These are phyloP conservation scores for Letharia columbiana DNA, from an alignment of 495 filamentous ascomycete genomes.

Conservation along the genomic window DNA sequence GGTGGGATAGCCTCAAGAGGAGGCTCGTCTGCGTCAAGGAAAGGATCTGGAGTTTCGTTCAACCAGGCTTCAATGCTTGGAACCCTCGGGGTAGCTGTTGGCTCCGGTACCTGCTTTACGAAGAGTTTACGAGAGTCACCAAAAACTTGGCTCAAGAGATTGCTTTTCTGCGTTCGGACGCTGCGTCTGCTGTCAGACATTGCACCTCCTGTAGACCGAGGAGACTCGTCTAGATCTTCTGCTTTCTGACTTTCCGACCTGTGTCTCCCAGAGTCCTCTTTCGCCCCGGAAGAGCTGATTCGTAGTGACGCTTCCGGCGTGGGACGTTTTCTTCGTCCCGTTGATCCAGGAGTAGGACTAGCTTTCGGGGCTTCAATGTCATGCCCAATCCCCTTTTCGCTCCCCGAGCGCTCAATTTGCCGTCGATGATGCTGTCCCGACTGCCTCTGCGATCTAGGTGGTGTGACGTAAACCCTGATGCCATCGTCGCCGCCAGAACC, in stretches of 20 bases:
- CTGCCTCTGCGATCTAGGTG: conserved; percentile 13
- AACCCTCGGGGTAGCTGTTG: conserved; percentile 41
- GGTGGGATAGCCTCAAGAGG: conserved; percentile 40
- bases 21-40: conserved; percentile 44
- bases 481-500: conserved; percentile 20
- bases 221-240: conserved; percentile 10
- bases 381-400: conserved; percentile 1
- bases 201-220: conserved; percentile 4
- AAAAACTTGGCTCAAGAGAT: conserved; percentile 42
- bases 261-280: background rate
- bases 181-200: conserved; percentile 17
- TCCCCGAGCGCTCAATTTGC: conserved; percentile 15
- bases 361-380: background rate
- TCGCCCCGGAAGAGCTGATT: background rate
- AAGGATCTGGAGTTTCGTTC: conserved; percentile 63
- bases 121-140: conserved; percentile 48
- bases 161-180: conserved; percentile 37
- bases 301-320: conserved; percentile 7
- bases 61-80: conserved; percentile 70
- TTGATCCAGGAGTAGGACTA: conserved; percentile 4
- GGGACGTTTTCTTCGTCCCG: conserved; percentile 8
- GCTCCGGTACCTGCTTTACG: conserved; percentile 47
- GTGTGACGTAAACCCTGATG: conserved; percentile 24
- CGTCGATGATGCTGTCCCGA: conserved; percentile 16
- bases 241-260: conserved; percentile 10